These are phyloP conservation scores for Suillus sp. DNA, from an alignment of 768 basidiomycete species.

Conservation along the genomic window DNA sequence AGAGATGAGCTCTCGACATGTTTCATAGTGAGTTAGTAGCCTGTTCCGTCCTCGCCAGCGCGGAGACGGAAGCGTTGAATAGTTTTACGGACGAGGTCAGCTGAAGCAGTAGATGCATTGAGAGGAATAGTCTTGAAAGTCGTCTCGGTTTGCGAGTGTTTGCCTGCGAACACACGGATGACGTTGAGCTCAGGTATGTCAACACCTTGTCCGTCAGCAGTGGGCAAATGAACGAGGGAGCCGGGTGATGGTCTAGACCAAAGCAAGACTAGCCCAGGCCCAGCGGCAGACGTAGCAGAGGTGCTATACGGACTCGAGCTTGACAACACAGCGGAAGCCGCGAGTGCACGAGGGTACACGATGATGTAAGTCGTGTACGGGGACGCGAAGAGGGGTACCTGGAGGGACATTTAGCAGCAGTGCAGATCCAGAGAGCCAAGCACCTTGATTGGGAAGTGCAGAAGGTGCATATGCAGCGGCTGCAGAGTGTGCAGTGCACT, in stretches of 20 bases:
- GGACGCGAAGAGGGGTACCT: too few relatives aligned
- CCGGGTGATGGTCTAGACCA: conserved; percentile 68
- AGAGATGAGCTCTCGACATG: too few relatives aligned
- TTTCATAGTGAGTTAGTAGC: too few relatives aligned
- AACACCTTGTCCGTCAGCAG: conserved; percentile 60
- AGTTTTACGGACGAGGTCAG: conserved; percentile 87
- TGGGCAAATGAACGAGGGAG: conserved; percentile 68
- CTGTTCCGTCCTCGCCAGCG: too few relatives aligned
- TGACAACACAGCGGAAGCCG: conserved; percentile 66
- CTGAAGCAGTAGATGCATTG: conserved; percentile 80
- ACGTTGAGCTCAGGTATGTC: conserved; percentile 86
- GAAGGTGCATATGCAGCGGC: conserved; percentile 68
- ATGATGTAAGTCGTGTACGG: too few relatives aligned
- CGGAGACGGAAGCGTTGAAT: too few relatives aligned
- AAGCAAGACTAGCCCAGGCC: conserved; percentile 50
- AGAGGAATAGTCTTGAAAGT: conserved; percentile 98
- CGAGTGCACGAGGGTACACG: too few relatives aligned
- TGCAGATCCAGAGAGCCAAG: too few relatives aligned
- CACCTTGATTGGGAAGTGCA: conserved; percentile 69
- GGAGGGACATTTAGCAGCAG: too few relatives aligned
- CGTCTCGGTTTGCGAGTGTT: conserved; percentile 87
- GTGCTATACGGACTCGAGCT: conserved; percentile 43
- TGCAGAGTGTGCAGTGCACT: conserved; percentile 73
- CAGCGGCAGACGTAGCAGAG: conserved; percentile 42
- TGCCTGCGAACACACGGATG: conserved; percentile 93